Base-by-base conservation (phyloP, 192 early-diverging fungal genomes). In the Backusella circina region DNA sequence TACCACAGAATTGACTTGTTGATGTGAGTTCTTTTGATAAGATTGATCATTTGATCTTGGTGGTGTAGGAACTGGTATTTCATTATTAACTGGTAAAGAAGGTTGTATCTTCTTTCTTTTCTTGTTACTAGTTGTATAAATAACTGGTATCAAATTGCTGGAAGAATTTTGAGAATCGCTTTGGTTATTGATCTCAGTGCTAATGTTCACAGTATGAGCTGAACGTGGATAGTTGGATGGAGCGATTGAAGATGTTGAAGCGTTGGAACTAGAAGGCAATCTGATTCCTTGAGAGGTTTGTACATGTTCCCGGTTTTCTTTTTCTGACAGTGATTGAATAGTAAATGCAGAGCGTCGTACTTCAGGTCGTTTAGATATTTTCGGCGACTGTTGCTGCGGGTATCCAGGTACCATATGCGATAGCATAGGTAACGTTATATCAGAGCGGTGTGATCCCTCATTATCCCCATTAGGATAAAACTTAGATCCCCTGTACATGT, bases 1-100 rank as follows among this genome's bases (percentile, higher is more conserved):
- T n/a, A 79, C 68, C 18, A 54, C 32, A 5, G 72, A 70, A 47
- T 47, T 74, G 23, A 74, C 31, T 65, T 68, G 72, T 26, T 72
- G 77, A 30, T 13, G 16, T 37, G 65, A 33, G 16, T 67, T 67
- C 32, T 67, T 67, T 35, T 67, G 31, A 67, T 35, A 18, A 15
- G 28, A 28, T 67, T 67, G 65, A 7, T 67, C 65, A 16, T 7
- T 67, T 6, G 5, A 35, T 67, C 6, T 67, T 33, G 9, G 65
- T 67, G 65, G 0, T 35, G 35, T n/a, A 16, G 31, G 31, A 31
- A 31, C 28, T 33, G 65, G 16, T 32, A 35, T 18, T 18, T 33
- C 65, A 33, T 32, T 67, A n/a, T n/a, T 16, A 31, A n/a, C 16
- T 30, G 33, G 32, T 10, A 21, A 2, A 21, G n/a, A 23, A 5